These are phyloP conservation scores for Coffea humblotiana DNA, from an alignment of 305 asterid species.

Conservation along the genomic window DNA sequence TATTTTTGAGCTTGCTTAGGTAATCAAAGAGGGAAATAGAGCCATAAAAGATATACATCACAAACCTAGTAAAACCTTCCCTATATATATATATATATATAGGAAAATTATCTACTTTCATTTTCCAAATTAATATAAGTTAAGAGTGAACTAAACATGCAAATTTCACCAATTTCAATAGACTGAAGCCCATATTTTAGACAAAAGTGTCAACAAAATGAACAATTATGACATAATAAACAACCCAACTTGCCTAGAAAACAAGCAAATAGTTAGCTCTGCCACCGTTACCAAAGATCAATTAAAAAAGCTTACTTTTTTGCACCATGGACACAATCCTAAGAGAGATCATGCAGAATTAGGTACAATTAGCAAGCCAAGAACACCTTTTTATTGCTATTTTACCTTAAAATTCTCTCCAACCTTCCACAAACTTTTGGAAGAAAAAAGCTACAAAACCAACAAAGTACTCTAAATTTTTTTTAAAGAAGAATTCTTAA, in stretches of 20 bases:
- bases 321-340: constrained; percentile 31
- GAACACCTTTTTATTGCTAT: constrained; percentile 1
- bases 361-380: constrained; percentile 21
- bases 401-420: constrained; percentile 41
- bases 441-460: constrained; percentile 47
- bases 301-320: not conserved
- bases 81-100: not conserved
- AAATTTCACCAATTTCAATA: not conserved
- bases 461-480: constrained; percentile 7
- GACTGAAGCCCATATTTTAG: not conserved
- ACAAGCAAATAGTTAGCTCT: constrained; percentile 6
- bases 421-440: constrained; percentile 43
- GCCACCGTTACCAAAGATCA: constrained; percentile 14
- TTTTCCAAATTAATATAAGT: not conserved
- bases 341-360: constrained; percentile 36
- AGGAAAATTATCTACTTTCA: not conserved
- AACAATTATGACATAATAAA: not conserved
- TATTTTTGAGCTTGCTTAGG: not conserved
- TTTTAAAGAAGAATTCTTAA: constrained; percentile 26
- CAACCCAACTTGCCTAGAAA: constrained; percentile 7
- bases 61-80: not conserved
- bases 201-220: not conserved
- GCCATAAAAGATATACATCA: not conserved
- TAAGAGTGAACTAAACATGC: not conserved
- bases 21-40: not conserved